phyloP scores from a whole-genome alignment of 495 filamentous ascomycete genomes.

The Penicillium goetzii region DNA sequence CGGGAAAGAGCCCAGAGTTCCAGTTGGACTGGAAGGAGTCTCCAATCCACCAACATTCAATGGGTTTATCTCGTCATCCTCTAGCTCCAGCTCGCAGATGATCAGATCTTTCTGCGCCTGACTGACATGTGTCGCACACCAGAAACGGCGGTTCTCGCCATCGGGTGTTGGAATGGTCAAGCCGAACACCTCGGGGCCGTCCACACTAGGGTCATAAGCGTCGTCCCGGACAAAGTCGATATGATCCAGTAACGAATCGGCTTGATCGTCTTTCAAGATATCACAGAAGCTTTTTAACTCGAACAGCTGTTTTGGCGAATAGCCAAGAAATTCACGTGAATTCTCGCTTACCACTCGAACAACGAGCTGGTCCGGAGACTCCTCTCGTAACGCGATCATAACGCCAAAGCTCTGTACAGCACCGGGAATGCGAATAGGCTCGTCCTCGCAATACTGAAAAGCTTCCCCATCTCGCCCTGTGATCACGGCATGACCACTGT shows the following conservation, averaged over 20 bases:
- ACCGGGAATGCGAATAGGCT: constrained; percentile 89
- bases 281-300: constrained; percentile 73
- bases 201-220: constrained; percentile 63
- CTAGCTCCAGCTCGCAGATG: constrained; percentile 91
- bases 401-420: constrained; percentile 87
- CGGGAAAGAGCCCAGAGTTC: constrained; percentile 72
- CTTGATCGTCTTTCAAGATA: constrained; percentile 80
- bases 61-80: constrained; percentile 77
- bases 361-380: constrained; percentile 64
- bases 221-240: constrained; percentile 85
- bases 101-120: constrained; percentile 67
- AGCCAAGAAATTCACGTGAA: constrained; percentile 73
- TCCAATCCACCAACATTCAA: constrained; percentile 60
- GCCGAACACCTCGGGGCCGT: constrained; percentile 87
- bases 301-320: constrained; percentile 79
- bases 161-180: constrained; percentile 64
- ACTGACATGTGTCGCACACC: constrained; percentile 86
- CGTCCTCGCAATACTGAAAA: constrained; percentile 86
- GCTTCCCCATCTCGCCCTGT: constrained; percentile 73
- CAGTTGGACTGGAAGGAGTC: constrained; percentile 64
- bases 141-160: constrained; percentile 65
- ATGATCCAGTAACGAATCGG: constrained; percentile 81
- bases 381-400: constrained; percentile 75
- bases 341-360: constrained; percentile 90
- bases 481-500: constrained; percentile 83